Evolutionary conservation across 306 rosid species (phyloP).

Genomic region (Prunus kanzakura): DNA sequence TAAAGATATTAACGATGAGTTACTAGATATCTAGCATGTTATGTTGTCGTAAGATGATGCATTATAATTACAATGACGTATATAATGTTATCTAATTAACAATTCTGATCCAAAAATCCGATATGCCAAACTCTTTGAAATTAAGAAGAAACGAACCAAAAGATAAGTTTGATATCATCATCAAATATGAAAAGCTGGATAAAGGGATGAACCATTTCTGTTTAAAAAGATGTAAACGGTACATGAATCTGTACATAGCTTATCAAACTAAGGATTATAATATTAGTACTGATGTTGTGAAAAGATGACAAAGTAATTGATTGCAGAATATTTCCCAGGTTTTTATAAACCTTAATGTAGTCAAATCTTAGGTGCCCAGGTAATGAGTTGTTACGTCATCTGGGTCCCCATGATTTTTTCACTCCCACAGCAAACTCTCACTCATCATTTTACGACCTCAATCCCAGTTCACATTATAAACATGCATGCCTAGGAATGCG

Average conservation of each 20-base stretch:
- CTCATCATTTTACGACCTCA: background rate
- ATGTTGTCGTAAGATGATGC: too few relatives aligned
- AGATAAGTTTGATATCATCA: background rate
- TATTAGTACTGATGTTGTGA: background rate
- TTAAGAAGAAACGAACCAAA: background rate
- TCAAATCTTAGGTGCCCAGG: constrained; percentile 19
- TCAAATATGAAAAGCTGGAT: background rate
- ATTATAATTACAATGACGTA: too few relatives aligned
- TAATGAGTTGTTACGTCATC: constrained; percentile 20
- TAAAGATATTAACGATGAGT: too few relatives aligned
- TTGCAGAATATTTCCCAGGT: background rate
- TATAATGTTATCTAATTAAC: too few relatives aligned
- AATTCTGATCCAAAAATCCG: too few relatives aligned
- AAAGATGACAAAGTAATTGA: constrained; percentile 7
- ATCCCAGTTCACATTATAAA: constrained; percentile 27
- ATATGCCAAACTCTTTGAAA: too few relatives aligned
- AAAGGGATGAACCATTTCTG: background rate
- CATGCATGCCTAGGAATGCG: background rate
- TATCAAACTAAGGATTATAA: background rate
- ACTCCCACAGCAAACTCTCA: background rate
- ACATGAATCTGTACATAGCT: constrained; percentile 28
- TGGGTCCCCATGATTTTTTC: constrained; percentile 16
- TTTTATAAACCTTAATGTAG: background rate
- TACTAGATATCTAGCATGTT: too few relatives aligned
- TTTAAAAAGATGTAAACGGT: constrained; percentile 26